These are phyloP conservation scores for Silybum marianum DNA, from an alignment of 129 eudicot genomes.

Conservation along the genomic window DNA sequence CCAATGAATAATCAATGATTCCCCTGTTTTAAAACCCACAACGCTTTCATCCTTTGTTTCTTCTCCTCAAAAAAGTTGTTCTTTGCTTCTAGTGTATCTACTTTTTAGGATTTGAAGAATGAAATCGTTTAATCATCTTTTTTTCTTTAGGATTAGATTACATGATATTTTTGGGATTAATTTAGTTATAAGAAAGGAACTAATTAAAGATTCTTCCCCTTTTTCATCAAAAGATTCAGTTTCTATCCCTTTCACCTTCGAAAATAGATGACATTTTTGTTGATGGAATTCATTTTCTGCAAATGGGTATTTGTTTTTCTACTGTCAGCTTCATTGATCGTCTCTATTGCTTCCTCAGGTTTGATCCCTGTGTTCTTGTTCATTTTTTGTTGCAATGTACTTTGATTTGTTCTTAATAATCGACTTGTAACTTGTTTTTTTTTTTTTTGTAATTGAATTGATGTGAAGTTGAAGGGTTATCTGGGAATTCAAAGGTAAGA, in stretches of 20 bases:
- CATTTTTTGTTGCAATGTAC: conserved; percentile 11
- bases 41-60: background rate
- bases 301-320: conserved; percentile 48
- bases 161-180: conserved; percentile 33
- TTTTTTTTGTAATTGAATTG: background rate
- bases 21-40: background rate
- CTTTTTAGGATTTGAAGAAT: background rate
- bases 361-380: conserved; percentile 16
- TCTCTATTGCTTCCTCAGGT: conserved; percentile 63
- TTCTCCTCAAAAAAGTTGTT: conserved; percentile 1
- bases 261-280: conserved; percentile 26
- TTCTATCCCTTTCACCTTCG: conserved; percentile 4
- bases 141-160: conserved; percentile 17
- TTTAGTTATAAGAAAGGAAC: conserved; percentile 39
- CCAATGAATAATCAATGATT: background rate
- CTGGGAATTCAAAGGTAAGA: conserved; percentile 60
- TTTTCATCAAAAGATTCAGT: background rate
- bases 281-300: conserved; percentile 52
- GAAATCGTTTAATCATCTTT: background rate
- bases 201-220: conserved; percentile 12
- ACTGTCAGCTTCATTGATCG: conserved; percentile 39
- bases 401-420: conserved; percentile 4
- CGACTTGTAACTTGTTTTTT: background rate
- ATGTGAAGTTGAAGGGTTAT: conserved; percentile 59
- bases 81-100: conserved; percentile 14